These are phyloP conservation scores for Trifolium fragiferum DNA, from an alignment of 306 rosid species.

Conservation along the genomic window DNA sequence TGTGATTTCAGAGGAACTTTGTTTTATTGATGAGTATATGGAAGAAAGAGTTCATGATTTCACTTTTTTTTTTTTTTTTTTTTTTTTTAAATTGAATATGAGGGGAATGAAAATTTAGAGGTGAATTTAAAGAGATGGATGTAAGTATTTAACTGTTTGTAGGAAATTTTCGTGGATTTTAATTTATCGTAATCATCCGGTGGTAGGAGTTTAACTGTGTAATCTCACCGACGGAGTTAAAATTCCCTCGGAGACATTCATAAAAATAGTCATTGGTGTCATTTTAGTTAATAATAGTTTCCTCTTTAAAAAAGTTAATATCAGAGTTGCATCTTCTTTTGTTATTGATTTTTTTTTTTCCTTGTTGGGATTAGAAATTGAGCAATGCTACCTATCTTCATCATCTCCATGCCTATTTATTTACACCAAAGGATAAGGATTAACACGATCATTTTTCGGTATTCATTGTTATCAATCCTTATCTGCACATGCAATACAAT, in stretches of 20 bases:
- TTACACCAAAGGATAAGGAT: neutral
- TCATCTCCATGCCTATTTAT: neutral
- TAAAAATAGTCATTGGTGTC: neutral
- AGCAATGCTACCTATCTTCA: neutral
- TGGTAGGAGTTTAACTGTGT: neutral
- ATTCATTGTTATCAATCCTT: neutral
- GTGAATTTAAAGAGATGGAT: slow-evolving; percentile 1
- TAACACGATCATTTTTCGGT: neutral
- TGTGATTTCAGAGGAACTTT: neutral
- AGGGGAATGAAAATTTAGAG: neutral
- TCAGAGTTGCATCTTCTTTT: slow-evolving; percentile 1
- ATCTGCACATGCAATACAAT: slow-evolving; percentile 1
- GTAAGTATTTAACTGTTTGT: slow-evolving; percentile 1
- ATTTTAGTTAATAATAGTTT: neutral
- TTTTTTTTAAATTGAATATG: neutral
- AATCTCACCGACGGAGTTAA: neutral
- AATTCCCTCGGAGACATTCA: neutral
- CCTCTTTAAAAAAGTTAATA: neutral
- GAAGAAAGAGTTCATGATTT: neutral
- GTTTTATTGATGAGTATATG: slow-evolving; percentile 2
- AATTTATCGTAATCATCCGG: rapidly evolving
- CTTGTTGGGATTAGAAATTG: slow-evolving; percentile 1
- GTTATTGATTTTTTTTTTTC: neutral
- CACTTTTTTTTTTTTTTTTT: neutral
- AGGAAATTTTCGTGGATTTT: slow-evolving; percentile 5